Percentiles rank a stretch among this genome's conserved stretches.
Evolutionary conservation across 805 yeast genomes (phyloP).

Genomic region (Wickerhamiella dianesei): DNA sequence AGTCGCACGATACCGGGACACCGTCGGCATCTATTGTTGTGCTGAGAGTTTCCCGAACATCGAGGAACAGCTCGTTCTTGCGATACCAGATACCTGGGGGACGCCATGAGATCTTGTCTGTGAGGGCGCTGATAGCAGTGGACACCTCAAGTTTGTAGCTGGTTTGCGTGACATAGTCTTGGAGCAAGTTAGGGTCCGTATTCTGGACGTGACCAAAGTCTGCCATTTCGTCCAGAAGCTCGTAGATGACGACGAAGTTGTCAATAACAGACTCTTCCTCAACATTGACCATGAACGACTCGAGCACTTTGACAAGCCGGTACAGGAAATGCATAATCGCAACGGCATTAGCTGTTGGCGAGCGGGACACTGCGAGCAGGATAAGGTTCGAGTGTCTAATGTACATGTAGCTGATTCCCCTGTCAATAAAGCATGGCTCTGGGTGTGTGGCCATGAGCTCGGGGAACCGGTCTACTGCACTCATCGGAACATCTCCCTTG

Average conservation of each 20-base stretch:
- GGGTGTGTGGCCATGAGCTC: slow-evolving; percentile 31
- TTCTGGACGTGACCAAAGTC: slow-evolving; percentile 88
- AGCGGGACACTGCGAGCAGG: slow-evolving; percentile 23
- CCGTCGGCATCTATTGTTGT: slow-evolving; percentile 52
- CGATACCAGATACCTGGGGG: slow-evolving; percentile 79
- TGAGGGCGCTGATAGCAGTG: slow-evolving; percentile 59
- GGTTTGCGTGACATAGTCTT: slow-evolving; percentile 61
- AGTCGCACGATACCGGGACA: slow-evolving; percentile 41
- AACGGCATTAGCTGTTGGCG: slow-evolving; percentile 35
- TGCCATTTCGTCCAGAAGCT: slow-evolving; percentile 87
- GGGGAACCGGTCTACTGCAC: slow-evolving; percentile 51
- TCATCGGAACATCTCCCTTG: slow-evolving; percentile 51
- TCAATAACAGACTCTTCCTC: slow-evolving; percentile 53
- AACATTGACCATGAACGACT: slow-evolving; percentile 34
- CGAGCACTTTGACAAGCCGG: slow-evolving; percentile 32
- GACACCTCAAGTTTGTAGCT: slow-evolving; percentile 29
- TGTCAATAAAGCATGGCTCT: slow-evolving; percentile 34
- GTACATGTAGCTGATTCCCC: slow-evolving; percentile 45
- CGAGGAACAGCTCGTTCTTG: slow-evolving; percentile 82
- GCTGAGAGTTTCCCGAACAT: slow-evolving; percentile 63
- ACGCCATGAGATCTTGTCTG: slow-evolving; percentile 78
- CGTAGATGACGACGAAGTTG: slow-evolving; percentile 76
- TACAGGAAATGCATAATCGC: slow-evolving; percentile 43
- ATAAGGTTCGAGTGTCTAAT: slow-evolving; percentile 38
- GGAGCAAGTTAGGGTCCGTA: slow-evolving; percentile 69